Conservation (phyloP, 352 stramenopile genomes). For the Phytophthora chlamydospora region DNA sequence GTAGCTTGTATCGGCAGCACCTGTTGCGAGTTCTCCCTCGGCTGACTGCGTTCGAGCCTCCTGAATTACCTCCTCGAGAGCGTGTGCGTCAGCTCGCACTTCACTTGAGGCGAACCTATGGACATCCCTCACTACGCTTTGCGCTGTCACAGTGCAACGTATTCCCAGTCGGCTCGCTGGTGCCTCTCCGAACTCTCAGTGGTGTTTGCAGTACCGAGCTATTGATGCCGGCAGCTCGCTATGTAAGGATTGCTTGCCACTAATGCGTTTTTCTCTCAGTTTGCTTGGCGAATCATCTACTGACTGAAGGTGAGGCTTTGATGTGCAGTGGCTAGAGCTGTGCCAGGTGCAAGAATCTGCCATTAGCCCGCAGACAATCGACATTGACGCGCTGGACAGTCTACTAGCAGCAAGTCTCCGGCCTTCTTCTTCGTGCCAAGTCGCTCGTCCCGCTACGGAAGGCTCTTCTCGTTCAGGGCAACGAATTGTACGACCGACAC, state of each 20-base stretch:
- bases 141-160: constrained; percentile 57
- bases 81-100: constrained; percentile 45
- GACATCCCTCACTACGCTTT: constrained; percentile 58
- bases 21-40: constrained; percentile 37
- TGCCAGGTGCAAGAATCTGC: constrained; percentile 31
- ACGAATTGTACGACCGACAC: constrained; percentile 15
- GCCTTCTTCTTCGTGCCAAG: constrained; percentile 10
- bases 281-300: background rate
- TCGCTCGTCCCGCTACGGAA: constrained; percentile 5
- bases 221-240: constrained; percentile 38
- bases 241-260: constrained; percentile 39
- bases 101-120: constrained; percentile 45
- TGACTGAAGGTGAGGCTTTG: constrained; percentile 4
- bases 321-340: constrained; percentile 45
- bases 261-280: background rate
- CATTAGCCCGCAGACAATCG: constrained; percentile 35
- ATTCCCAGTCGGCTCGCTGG: constrained; percentile 37
- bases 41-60: constrained; percentile 16
- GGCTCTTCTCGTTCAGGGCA: background rate
- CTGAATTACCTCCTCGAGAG: constrained; percentile 25
- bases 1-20: constrained; percentile 37
- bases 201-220: constrained; percentile 46
- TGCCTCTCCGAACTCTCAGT: constrained; percentile 38
- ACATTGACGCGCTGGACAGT: constrained; percentile 66
- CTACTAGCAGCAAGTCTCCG: constrained; percentile 45